phyloP scores from a whole-genome alignment of 2,329 filamentous ascomycete species.

The Chaetomium sp. region DNA sequence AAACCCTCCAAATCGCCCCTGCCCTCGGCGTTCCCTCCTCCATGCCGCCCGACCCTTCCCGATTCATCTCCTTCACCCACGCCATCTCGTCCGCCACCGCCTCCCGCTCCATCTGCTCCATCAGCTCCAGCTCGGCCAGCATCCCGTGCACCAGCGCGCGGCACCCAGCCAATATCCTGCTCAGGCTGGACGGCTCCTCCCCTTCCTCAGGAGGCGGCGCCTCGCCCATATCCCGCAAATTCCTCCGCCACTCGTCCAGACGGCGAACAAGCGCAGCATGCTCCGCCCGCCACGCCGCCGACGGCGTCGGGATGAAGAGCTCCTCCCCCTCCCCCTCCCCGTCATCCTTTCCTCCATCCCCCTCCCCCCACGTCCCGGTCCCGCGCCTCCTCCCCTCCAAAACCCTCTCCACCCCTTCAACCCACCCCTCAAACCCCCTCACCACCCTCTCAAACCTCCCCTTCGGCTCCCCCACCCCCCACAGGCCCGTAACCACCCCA shows the following conservation, averaged over 20 bases:
- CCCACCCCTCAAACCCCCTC: conserved; percentile 63
- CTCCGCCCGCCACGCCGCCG: conserved; percentile 61
- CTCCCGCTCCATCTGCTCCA: conserved; percentile 63
- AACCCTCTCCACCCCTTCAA: conserved; percentile 50
- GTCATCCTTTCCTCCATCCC: not conserved
- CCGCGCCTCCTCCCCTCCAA: conserved; percentile 44
- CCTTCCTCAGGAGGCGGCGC: conserved; percentile 4
- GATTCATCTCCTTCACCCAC: conserved; percentile 61
- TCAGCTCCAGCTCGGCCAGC: conserved; percentile 62
- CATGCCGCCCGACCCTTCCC: conserved; percentile 42
- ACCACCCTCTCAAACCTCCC: conserved; percentile 60
- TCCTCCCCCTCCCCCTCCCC: conserved; percentile 30
- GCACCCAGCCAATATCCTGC: conserved; percentile 52
- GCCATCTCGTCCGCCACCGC: conserved; percentile 57
- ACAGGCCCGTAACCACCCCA: conserved; percentile 58
- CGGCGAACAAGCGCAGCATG: conserved; percentile 54
- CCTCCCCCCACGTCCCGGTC: conserved; percentile 39
- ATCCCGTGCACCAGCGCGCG: conserved; percentile 57
- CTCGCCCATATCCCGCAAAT: conserved; percentile 51
- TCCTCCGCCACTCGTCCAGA: conserved; percentile 56
- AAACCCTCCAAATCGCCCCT: conserved; percentile 53
- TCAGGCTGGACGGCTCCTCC: conserved; percentile 40
- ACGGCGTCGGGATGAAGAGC: conserved; percentile 54
- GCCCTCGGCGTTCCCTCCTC: conserved; percentile 41
- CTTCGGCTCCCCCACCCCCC: conserved; percentile 47